A percentile compares a stretch with the other conserved stretches of the same genome.
Conservation (phyloP, 1,284 basidiomycete species). For the Paramarasmius palmivorus region DNA sequence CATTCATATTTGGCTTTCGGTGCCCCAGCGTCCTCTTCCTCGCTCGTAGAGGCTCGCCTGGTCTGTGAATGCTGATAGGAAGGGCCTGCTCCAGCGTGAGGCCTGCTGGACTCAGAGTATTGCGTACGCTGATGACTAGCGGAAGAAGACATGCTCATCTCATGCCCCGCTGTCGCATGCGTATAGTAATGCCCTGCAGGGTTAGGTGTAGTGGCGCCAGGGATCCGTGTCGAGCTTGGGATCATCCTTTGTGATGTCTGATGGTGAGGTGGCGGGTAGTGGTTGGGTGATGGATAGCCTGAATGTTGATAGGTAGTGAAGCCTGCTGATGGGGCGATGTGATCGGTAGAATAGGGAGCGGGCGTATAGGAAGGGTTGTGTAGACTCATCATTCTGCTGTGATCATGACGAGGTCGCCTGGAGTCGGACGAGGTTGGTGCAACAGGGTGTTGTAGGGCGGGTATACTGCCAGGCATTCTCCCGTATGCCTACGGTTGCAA, state of each 20-base stretch:
- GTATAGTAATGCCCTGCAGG: background rate
- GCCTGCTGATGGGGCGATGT: background rate
- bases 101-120: too few species aligned
- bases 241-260: background rate
- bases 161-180: too few species aligned
- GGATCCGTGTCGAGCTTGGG: background rate
- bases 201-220: background rate
- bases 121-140: too few species aligned
- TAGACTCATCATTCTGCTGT: too few species aligned
- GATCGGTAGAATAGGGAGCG: background rate
- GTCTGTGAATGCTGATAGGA: too few species aligned
- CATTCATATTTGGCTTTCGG: conserved; percentile 19
- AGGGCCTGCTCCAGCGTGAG: too few species aligned
- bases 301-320: conserved; percentile 3
- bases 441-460: background rate
- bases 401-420: too few species aligned
- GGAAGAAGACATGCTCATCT: too few species aligned
- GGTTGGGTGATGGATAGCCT: background rate
- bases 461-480: background rate
- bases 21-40: conserved; percentile 3
- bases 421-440: background rate
- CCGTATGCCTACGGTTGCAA: background rate
- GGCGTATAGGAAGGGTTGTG: too few species aligned
- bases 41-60: too few species aligned
- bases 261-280: conserved; percentile 3